Evolutionary conservation across 179 eudicot genomes (phyloP), one percentile per base, ranked within the genome.

Genomic region (Spinacia oleracea): DNA sequence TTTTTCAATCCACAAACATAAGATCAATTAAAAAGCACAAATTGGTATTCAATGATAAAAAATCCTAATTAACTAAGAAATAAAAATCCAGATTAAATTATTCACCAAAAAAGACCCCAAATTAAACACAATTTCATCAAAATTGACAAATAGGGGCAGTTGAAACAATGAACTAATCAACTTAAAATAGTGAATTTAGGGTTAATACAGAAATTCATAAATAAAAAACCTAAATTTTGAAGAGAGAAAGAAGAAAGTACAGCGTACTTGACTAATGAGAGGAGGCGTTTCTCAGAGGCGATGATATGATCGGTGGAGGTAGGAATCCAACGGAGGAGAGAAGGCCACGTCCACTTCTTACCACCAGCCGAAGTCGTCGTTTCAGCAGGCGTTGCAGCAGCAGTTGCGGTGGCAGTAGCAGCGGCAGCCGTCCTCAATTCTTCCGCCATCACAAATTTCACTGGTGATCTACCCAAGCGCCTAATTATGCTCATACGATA

Each of bases 251-350:
- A 35, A 1, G 32, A 6, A 53, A 25, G 60, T 84, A 96, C 99
- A 6, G 45, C 21, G 60, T 84, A 96, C 99, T 84, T 96, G 87
- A 96, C 89, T 45, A 93, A 66, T n/a, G 98, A 91, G 48, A 96
- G 96, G 14, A 96, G 97, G 75, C 98, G 97, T 70, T 93, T 89
- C 76, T 95, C 98, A 53, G 98, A 87, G 50, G 92, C 93, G 80
- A 95, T 89, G 89, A 93, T 91, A 27, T 91, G 95, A 38, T 91
- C 93, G 77, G 93, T 90, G 76, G 98, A 95, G 55, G 98, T 89
- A 32, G 98, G 98, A 46, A 90, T 91, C 98, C 98, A 95, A 9
- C 97, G 89, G 34, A 93, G 83, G 62, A 85, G 89, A 73, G 92
- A 86, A 11, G 90, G 90, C 96, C 92, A 91, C 45, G 84, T 65